A percentile compares a stretch with the other conserved stretches of the same genome.
Evolutionary conservation across 1,139 yeast species (phyloP).

Genomic region (Casaregolazyma lundiana): DNA sequence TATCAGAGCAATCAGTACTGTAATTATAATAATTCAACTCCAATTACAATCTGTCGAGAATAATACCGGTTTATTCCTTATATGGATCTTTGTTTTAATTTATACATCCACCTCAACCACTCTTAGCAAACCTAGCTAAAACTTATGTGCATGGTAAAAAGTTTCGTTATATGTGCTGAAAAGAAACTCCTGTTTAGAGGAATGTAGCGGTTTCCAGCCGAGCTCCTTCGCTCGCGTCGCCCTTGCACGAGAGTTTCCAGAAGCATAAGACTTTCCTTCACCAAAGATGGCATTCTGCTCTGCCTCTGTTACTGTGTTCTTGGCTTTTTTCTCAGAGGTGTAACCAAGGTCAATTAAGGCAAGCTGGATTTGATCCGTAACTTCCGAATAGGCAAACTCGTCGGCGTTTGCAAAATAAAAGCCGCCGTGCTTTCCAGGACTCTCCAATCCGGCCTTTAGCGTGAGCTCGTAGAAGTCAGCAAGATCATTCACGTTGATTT

Average conservation of each 20-base stretch:
- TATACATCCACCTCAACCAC: no score
- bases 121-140: no score
- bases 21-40: no score
- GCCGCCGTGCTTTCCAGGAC: constrained; percentile 35
- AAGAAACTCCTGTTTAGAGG: constrained; percentile 18
- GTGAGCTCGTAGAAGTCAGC: constrained; percentile 35
- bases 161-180: constrained; percentile 9
- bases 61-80: no score
- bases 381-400: constrained; percentile 36
- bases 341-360: constrained; percentile 20
- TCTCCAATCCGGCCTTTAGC: constrained; percentile 27
- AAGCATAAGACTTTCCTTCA: constrained; percentile 9
- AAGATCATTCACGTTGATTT: constrained; percentile 38
- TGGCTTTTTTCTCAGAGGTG: constrained; percentile 12
- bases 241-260: constrained; percentile 20
- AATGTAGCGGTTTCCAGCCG: constrained; percentile 22
- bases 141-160: neutral
- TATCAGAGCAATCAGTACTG: no score
- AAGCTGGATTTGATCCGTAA: constrained; percentile 27
- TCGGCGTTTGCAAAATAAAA: constrained; percentile 38
- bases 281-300: constrained; percentile 14
- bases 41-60: no score
- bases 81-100: no score
- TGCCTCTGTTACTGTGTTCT: constrained; percentile 12
- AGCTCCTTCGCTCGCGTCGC: constrained; percentile 18